Conservation (phyloP, 2,329 filamentous ascomycete genomes). For the Pseudocercospora eumusae region DNA sequence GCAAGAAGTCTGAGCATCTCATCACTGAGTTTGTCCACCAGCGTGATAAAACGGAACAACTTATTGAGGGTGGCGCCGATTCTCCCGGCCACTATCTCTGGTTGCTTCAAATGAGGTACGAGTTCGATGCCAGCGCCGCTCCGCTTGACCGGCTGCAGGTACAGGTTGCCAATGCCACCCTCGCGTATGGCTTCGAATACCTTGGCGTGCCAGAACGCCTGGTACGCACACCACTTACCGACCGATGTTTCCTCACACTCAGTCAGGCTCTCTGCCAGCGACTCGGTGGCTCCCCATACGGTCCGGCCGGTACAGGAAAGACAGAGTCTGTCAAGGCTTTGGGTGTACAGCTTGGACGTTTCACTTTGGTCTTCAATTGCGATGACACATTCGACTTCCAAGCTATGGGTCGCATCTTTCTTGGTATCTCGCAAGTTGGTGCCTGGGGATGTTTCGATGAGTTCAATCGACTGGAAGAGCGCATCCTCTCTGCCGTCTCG, state of each 20-base stretch:
- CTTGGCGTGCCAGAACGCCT: constrained; percentile 94
- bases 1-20: constrained; percentile 97
- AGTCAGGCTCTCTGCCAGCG: constrained; percentile 94
- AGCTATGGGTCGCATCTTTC: constrained; percentile 98
- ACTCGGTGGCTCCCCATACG: constrained; percentile 94
- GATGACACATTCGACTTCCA: constrained; percentile 99
- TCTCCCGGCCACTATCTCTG: constrained; percentile 82
- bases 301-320: constrained; percentile 96
- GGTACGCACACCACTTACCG: constrained; percentile 92
- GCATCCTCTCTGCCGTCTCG: constrained; percentile 95
- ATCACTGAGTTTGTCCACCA: constrained; percentile 99
- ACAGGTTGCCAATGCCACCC: constrained; percentile 93
- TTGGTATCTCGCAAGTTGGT: constrained; percentile 97
- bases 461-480: constrained; percentile 98
- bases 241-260: constrained; percentile 96
- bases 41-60: constrained; percentile 85
- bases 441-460: constrained; percentile 99
- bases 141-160: constrained; percentile 80
- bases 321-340: constrained; percentile 98
- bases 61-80: constrained; percentile 72
- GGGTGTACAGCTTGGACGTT: constrained; percentile 92
- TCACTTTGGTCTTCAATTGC: constrained; percentile 98
- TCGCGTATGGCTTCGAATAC: constrained; percentile 98
- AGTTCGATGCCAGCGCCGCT: constrained; percentile 80
- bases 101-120: constrained; percentile 96